A percentile compares a stretch with the other conserved stretches of the same genome.
These are phyloP conservation scores for Blastobotrys petasosporus DNA, from an alignment of 1,139 yeast species.

Conservation along the genomic window DNA sequence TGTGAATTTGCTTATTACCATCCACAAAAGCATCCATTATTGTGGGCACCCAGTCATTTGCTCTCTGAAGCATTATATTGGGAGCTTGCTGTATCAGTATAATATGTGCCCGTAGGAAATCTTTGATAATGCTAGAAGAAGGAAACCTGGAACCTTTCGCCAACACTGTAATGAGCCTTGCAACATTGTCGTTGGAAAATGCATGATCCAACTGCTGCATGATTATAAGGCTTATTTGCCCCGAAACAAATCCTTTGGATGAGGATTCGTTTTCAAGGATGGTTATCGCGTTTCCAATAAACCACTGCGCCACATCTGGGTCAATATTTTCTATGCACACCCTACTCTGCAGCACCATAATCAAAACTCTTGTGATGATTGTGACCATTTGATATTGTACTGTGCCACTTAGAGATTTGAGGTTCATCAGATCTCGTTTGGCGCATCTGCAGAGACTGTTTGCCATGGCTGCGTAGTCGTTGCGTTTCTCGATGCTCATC, in stretches of 20 bases:
- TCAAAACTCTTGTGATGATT: slow-evolving; percentile 24
- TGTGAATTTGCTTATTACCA: slow-evolving; percentile 18
- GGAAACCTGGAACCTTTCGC: slow-evolving; percentile 20
- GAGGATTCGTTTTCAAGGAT: slow-evolving; percentile 20
- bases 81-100: slow-evolving; percentile 16
- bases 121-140: slow-evolving; percentile 23
- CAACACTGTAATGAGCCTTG: slow-evolving; percentile 18
- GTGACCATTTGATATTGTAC: slow-evolving; percentile 19
- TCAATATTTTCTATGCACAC: slow-evolving; percentile 21
- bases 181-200: slow-evolving; percentile 20
- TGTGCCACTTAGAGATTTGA: slow-evolving; percentile 16
- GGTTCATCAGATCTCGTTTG: slow-evolving; percentile 19
- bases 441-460: slow-evolving; percentile 18
- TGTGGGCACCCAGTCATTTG: slow-evolving; percentile 24
- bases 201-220: slow-evolving; percentile 23
- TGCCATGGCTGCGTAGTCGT: slow-evolving; percentile 15
- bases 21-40: slow-evolving; percentile 20
- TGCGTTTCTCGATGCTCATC: slow-evolving; percentile 10
- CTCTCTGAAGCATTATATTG: slow-evolving; percentile 18
- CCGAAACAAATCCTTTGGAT: slow-evolving; percentile 23
- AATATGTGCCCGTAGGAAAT: slow-evolving; percentile 21
- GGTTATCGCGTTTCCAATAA: slow-evolving; percentile 21
- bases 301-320: slow-evolving; percentile 21
- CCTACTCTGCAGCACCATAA: slow-evolving; percentile 18
- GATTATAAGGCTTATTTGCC: slow-evolving; percentile 26